Base-by-base conservation (phyloP, 306 rosid species). In the Gynostemma pentaphyllum region DNA sequence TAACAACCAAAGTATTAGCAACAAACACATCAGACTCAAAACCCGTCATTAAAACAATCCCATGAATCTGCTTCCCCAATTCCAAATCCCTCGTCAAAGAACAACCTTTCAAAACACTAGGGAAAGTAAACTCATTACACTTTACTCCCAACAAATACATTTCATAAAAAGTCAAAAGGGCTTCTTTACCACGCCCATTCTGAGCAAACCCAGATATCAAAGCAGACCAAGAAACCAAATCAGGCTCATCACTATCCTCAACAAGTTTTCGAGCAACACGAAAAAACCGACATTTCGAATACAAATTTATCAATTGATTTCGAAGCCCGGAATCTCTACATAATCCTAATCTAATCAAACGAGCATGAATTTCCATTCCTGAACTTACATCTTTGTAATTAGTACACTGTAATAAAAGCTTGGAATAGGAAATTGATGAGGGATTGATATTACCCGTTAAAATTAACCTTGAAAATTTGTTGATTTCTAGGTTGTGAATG, bases 91-190 rank as follows among this genome's bases (percentile, higher is more conserved):
- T 85, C 27, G 71, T 76, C 8, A 79, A 45, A 7, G 87, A 85
- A 49, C 97, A 85, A 0, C 91, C 97, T 80, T 87, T 91, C 23
- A 91, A 82, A 68, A 83, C 86, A 66, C 85, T 80, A 0, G 95
- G 75, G 71, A 80, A 85, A 13, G 98, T 74, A 63, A 83, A 88
- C 77, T 83, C 86, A 60, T 91, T 88, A 66, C 82, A 69, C 79
- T 82, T 79, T 21, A 82, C 69, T 41, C 84, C 87, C 78, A 83
- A 68, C 53, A 53, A 9, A 14, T 64, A 74, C 94, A 87, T 81
- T 51, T 81, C 88, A 66, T 30, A 55, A 70, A 85, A 90, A 44
- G 85, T 74, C 49, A 64, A 78, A 45, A 81, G 24, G 53, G 95
- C 94, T 61, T 85, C 90, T 55, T 41, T 69, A 34, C 72, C 78